Percentiles rank a stretch among this genome's conserved stretches.
Evolutionary conservation across 345 rosid genomes (phyloP).

Genomic region (Brassica nigra): DNA sequence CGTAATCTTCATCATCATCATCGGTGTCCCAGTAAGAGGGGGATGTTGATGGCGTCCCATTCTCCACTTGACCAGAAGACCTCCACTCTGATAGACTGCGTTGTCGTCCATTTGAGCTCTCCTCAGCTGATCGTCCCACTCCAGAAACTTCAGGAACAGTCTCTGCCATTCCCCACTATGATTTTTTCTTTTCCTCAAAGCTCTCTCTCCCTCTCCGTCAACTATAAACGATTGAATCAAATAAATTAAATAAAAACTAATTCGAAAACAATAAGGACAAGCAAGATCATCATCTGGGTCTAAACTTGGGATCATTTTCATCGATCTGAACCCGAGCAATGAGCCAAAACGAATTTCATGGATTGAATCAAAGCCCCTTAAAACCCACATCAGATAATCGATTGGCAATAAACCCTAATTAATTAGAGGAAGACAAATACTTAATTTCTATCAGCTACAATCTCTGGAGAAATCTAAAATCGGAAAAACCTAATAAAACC

Average conservation of each 20-base stretch:
- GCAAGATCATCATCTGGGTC: too few species aligned
- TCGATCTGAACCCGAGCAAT: neutral
- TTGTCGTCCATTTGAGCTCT: constrained; percentile 57
- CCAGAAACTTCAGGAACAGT: constrained; percentile 65
- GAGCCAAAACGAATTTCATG: neutral
- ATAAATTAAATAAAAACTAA: neutral
- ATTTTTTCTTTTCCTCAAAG: neutral
- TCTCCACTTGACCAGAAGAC: constrained; percentile 87
- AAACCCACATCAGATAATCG: constrained; percentile 29
- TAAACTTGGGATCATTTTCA: neutral
- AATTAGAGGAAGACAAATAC: constrained; percentile 7
- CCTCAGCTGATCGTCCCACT: constrained; percentile 70
- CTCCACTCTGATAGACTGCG: constrained; percentile 77
- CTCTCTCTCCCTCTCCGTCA: constrained; percentile 15
- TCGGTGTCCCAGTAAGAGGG: constrained; percentile 91
- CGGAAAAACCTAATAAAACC: constrained; percentile 30
- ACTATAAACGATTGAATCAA: neutral
- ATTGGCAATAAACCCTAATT: constrained; percentile 45
- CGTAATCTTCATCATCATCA: constrained; percentile 58
- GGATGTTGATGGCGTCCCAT: constrained; percentile 86
- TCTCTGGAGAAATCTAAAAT: constrained; percentile 8
- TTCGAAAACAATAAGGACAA: neutral
- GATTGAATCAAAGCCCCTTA: constrained; percentile 12
- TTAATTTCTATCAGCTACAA: constrained; percentile 18
- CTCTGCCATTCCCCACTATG: constrained; percentile 63